A percentile compares a stretch with the other conserved stretches of the same genome.
These are phyloP conservation scores for Phytophthora tubulina DNA, from an alignment of 352 stramenopile genomes.

Conservation along the genomic window DNA sequence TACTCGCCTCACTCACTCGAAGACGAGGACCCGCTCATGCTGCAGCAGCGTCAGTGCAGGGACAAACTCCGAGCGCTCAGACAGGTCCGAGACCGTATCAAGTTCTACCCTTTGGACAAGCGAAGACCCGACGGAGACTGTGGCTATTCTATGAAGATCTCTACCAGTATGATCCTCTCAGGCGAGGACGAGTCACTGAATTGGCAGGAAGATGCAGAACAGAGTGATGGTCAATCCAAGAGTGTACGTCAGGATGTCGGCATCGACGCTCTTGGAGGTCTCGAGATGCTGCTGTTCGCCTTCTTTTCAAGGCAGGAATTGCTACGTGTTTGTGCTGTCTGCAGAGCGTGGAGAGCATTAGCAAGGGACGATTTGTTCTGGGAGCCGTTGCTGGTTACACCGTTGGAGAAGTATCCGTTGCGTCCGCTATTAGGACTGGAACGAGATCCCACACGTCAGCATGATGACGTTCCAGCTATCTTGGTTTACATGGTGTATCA, in stretches of 20 bases:
- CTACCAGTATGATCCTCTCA: constrained; percentile 66
- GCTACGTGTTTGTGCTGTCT: constrained; percentile 58
- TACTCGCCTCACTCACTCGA: constrained; percentile 62
- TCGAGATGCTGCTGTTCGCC: constrained; percentile 71
- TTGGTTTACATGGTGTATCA: constrained; percentile 82
- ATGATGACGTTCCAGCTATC: constrained; percentile 62
- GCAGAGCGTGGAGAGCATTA: constrained; percentile 62
- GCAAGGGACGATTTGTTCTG: constrained; percentile 70
- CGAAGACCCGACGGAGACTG: background rate
- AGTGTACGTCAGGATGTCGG: constrained; percentile 34
- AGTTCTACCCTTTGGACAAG: constrained; percentile 47
- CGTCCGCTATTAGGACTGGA: constrained; percentile 63
- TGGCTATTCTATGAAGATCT: constrained; percentile 57
- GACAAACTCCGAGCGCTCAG: constrained; percentile 72
- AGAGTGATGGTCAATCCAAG: constrained; percentile 11
- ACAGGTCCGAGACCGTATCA: constrained; percentile 55
- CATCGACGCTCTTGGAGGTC: constrained; percentile 60
- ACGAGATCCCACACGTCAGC: constrained; percentile 9
- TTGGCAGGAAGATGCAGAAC: constrained; percentile 9
- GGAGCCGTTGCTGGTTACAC: constrained; percentile 72
- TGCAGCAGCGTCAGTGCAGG: constrained; percentile 60
- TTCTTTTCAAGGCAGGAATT: constrained; percentile 66
- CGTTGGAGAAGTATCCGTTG: constrained; percentile 71
- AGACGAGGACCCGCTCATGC: constrained; percentile 70
- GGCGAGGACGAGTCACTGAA: constrained; percentile 34